These are phyloP conservation scores for Bryoerythrophyllum caledonicum DNA, from an alignment of 225 moss, liverwort and hornwort species.

Conservation along the genomic window DNA sequence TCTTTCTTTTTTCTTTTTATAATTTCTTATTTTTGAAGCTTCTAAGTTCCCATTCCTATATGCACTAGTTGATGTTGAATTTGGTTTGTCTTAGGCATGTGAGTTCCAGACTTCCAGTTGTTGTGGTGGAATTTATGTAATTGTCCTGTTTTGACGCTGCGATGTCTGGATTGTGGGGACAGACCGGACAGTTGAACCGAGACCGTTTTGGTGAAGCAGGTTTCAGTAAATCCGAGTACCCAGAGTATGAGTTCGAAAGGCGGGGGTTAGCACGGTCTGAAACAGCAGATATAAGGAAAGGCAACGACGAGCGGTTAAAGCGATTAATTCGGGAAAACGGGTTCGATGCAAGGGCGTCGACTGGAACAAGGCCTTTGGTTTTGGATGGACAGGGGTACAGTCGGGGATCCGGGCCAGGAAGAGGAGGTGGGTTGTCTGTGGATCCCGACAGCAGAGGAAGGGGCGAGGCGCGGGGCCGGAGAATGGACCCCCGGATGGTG, in stretches of 20 bases:
- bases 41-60: no score
- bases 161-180: constrained; percentile 27
- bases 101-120: not conserved
- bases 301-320: constrained; percentile 54
- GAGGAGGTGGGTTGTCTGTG: constrained; percentile 59
- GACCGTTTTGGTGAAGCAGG: constrained; percentile 65
- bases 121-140: not conserved
- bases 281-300: constrained; percentile 39
- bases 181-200: constrained; percentile 43
- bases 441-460: constrained; percentile 46
- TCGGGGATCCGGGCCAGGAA: constrained; percentile 72
- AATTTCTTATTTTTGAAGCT: no score
- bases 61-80: not conserved
- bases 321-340: constrained; percentile 67
- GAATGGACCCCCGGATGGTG: constrained; percentile 43
- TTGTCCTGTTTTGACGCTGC: not conserved
- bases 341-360: constrained; percentile 63
- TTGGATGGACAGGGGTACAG: constrained; percentile 73
- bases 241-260: constrained; percentile 58
- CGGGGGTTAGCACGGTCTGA: constrained; percentile 50
- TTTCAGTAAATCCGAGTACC: constrained; percentile 53
- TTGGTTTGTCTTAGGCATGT: not conserved
- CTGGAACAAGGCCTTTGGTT: constrained; percentile 50
- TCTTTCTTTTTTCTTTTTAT: no score
- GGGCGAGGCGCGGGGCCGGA: constrained; percentile 38